Conservation (phyloP, 2,329 filamentous ascomycete species). For the Penicillium sp. region DNA sequence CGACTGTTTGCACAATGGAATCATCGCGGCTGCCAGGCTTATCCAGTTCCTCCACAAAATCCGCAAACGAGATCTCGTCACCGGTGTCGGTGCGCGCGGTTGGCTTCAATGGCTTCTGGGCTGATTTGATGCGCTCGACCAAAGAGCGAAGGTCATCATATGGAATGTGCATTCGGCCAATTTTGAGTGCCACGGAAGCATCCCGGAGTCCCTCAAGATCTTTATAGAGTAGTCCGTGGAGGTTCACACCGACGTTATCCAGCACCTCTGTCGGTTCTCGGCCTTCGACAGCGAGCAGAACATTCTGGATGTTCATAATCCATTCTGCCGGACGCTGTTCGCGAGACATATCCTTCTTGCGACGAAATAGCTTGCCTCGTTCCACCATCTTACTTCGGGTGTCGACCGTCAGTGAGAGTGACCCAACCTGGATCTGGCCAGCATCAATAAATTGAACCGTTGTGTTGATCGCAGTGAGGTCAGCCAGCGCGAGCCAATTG, state of each 20-base stretch:
- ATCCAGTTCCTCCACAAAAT: slow-evolving; percentile 72
- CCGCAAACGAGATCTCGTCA: slow-evolving; percentile 63
- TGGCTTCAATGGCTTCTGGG: slow-evolving; percentile 36
- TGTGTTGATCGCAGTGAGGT: slow-evolving; percentile 79
- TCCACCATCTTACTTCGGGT: slow-evolving; percentile 90
- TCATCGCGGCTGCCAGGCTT: slow-evolving; percentile 65
- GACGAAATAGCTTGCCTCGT: slow-evolving; percentile 81
- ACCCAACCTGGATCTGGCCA: slow-evolving; percentile 80
- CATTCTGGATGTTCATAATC: slow-evolving; percentile 80
- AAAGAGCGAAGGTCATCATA: slow-evolving; percentile 73
- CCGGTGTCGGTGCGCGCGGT: slow-evolving; percentile 46
- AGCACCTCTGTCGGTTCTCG: slow-evolving; percentile 81
- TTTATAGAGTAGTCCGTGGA: slow-evolving; percentile 86
- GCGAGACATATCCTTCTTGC: slow-evolving; percentile 62
- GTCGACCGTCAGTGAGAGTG: slow-evolving; percentile 81
- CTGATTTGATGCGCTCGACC: slow-evolving; percentile 33
- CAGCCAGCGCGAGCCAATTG: slow-evolving; percentile 83
- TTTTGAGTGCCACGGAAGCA: slow-evolving; percentile 82
- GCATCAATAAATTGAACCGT: slow-evolving; percentile 74
- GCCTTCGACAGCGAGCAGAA: slow-evolving; percentile 83
- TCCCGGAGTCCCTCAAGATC: slow-evolving; percentile 84
- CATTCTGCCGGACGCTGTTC: slow-evolving; percentile 82
- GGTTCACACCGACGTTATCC: slow-evolving; percentile 81
- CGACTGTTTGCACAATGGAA: slow-evolving; percentile 74
- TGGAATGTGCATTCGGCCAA: slow-evolving; percentile 85